These are phyloP conservation scores for Pythium chondricola DNA, from an alignment of 352 stramenopile species.

Conservation along the genomic window DNA sequence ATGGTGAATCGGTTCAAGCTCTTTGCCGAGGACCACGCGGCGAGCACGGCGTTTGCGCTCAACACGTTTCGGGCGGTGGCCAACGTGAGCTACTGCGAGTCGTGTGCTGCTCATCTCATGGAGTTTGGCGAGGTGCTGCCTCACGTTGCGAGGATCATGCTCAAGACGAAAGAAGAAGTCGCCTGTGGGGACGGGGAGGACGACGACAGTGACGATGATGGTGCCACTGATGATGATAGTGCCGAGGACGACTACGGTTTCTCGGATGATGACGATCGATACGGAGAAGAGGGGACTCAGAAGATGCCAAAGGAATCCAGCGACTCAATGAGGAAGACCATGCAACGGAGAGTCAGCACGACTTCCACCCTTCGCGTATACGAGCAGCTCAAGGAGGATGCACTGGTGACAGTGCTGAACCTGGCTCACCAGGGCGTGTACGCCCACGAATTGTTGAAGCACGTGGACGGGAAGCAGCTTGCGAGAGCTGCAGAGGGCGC, in stretches of 20 bases:
- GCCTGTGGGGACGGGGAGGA: too few relatives aligned
- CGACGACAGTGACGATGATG: background rate
- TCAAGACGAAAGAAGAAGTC: constrained; percentile 3
- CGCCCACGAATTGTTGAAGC: constrained; percentile 42
- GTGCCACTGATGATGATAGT: background rate
- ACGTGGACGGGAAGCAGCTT: constrained; percentile 48
- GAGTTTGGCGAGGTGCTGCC: constrained; percentile 53
- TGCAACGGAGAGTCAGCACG: too few relatives aligned
- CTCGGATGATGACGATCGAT: background rate
- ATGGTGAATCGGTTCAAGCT: constrained; percentile 37
- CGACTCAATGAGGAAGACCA: constrained; percentile 3
- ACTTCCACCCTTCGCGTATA: too few relatives aligned
- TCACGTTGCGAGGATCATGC: constrained; percentile 31
- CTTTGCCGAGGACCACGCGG: background rate
- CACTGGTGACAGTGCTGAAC: constrained; percentile 57
- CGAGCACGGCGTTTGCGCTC: constrained; percentile 27
- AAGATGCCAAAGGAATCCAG: too few relatives aligned
- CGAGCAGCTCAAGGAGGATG: too few relatives aligned
- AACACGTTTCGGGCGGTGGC: constrained; percentile 53
- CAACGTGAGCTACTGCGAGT: constrained; percentile 60
- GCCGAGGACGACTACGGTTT: background rate
- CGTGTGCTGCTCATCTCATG: constrained; percentile 41
- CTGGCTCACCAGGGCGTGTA: constrained; percentile 44
- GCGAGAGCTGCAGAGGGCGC: constrained; percentile 28
- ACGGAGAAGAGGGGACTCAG: background rate